Percentiles rank a stretch among this genome's conserved stretches.
Conservation (phyloP, 2,329 filamentous ascomycete species). For the Aspergillus caelatus region DNA sequence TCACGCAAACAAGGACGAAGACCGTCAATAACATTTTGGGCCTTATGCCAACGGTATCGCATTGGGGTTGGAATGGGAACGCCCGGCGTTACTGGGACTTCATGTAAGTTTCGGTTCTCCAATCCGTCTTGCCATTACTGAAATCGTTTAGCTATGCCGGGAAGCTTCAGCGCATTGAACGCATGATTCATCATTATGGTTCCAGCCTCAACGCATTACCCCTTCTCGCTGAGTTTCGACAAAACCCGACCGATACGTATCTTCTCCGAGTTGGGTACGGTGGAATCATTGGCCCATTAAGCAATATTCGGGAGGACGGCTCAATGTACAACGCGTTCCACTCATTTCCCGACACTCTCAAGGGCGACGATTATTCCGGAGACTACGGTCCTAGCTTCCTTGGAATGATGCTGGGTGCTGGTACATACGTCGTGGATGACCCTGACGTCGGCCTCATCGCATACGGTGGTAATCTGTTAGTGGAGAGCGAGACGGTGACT, state of each 20-base stretch:
- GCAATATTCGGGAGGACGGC: conserved; percentile 59
- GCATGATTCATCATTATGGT: conserved; percentile 64
- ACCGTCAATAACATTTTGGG: conserved; percentile 60
- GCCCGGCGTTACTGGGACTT: conserved; percentile 65
- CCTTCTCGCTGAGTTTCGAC: conserved; percentile 55
- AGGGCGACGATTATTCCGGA: conserved; percentile 60
- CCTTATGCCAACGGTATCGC: conserved; percentile 60
- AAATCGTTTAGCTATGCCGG: conserved; percentile 39
- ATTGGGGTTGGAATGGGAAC: conserved; percentile 67
- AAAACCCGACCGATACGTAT: conserved; percentile 37
- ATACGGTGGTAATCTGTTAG: neutral
- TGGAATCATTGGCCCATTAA: conserved; percentile 56
- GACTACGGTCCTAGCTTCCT: conserved; percentile 62
- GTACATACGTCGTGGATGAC: conserved; percentile 1
- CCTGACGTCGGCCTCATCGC: neutral
- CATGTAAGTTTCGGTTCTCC: conserved; percentile 27
- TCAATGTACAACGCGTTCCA: conserved; percentile 61
- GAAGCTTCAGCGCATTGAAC: conserved; percentile 46
- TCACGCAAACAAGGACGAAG: conserved; percentile 50
- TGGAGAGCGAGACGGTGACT: conserved; percentile 10
- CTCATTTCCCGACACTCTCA: conserved; percentile 58
- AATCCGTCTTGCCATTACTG: neutral
- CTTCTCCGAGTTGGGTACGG: conserved; percentile 59
- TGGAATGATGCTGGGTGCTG: conserved; percentile 54
- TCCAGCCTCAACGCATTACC: conserved; percentile 61